Conservation (phyloP, 257 asterid genomes). For the Craterostigma plantagineum region DNA sequence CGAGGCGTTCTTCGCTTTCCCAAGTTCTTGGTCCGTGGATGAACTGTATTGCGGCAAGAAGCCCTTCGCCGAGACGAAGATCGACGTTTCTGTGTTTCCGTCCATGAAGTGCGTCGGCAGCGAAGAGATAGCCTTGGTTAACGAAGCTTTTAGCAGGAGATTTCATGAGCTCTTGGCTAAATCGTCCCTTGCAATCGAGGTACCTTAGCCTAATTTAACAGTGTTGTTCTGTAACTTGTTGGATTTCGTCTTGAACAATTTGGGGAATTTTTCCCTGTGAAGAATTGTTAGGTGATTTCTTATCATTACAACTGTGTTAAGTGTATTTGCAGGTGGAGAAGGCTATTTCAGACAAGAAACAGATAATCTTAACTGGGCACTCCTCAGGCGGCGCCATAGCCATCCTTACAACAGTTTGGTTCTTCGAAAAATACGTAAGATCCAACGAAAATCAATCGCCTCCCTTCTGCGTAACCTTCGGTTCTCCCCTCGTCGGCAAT, state of each 20-base stretch:
- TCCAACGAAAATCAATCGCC: slow-evolving; percentile 8
- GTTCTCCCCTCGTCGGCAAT: slow-evolving; percentile 55
- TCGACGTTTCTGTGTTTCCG: slow-evolving; percentile 30
- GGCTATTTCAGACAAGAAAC: slow-evolving; percentile 39
- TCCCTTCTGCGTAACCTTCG: slow-evolving; percentile 63
- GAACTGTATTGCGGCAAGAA: slow-evolving; percentile 28
- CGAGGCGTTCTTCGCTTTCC: slow-evolving; percentile 45
- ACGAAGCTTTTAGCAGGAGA: slow-evolving; percentile 39
- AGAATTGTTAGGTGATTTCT: neutral
- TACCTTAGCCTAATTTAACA: slow-evolving; percentile 8
- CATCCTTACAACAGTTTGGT: slow-evolving; percentile 59
- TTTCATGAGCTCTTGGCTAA: slow-evolving; percentile 27
- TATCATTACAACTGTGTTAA: slow-evolving; percentile 1
- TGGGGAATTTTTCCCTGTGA: too few relatives aligned
- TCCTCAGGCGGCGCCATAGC: slow-evolving; percentile 70
- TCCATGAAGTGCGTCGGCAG: slow-evolving; percentile 43
- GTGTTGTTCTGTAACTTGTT: neutral
- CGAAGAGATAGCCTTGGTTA: slow-evolving; percentile 41
- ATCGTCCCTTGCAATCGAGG: slow-evolving; percentile 47
- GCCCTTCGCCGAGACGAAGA: slow-evolving; percentile 47
- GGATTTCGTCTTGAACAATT: too few relatives aligned
- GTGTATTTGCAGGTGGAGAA: slow-evolving; percentile 48
- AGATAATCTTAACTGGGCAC: slow-evolving; percentile 68
- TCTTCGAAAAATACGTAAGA: slow-evolving; percentile 47
- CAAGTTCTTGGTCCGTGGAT: slow-evolving; percentile 51